A percentile compares a stretch with the other conserved stretches of the same genome.
These are phyloP conservation scores for Fusarium sp. DNA, from an alignment of 2,329 filamentous ascomycete species.

Conservation along the genomic window DNA sequence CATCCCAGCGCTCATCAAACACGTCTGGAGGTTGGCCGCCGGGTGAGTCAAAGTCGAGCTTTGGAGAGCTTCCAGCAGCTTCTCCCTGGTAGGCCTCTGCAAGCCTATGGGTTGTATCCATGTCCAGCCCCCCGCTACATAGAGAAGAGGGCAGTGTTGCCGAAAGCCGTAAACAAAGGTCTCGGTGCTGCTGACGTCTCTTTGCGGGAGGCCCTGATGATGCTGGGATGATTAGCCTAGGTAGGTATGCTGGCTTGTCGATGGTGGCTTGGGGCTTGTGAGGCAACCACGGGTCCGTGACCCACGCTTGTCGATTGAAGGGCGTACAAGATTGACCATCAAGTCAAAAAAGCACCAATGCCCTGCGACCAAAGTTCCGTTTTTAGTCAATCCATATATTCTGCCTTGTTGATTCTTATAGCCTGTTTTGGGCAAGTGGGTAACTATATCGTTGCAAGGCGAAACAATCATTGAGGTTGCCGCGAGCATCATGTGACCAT, in stretches of 20 bases:
- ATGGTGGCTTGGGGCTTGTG: conserved; percentile 11
- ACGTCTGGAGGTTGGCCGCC: not conserved
- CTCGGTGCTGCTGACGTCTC: not conserved
- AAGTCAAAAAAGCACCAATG: not conserved
- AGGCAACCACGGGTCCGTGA: conserved; percentile 6
- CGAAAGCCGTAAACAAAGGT: not conserved
- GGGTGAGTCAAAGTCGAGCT: conserved; percentile 26
- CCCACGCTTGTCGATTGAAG: conserved; percentile 42
- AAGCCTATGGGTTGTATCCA: too few species aligned
- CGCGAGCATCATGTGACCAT: too few species aligned
- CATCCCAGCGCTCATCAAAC: not conserved
- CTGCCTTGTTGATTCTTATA: not conserved
- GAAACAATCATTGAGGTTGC: too few species aligned
- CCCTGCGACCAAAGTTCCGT: not conserved
- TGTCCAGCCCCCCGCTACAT: not conserved
- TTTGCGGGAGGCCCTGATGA: not conserved
- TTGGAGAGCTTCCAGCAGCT: conserved; percentile 6
- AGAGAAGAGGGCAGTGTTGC: not conserved
- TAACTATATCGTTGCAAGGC: too few species aligned
- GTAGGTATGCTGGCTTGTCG: not conserved
- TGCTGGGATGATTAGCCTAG: not conserved
- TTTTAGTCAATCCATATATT: not conserved
- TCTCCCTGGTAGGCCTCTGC: not conserved
- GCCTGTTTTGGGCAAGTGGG: too few species aligned
- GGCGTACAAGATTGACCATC: conserved; percentile 32